Evolutionary conservation across 2,329 filamentous ascomycete species (phyloP), one percentile per base, ranked within the genome.

Genomic region (Byssoonygena ceratinophila): DNA sequence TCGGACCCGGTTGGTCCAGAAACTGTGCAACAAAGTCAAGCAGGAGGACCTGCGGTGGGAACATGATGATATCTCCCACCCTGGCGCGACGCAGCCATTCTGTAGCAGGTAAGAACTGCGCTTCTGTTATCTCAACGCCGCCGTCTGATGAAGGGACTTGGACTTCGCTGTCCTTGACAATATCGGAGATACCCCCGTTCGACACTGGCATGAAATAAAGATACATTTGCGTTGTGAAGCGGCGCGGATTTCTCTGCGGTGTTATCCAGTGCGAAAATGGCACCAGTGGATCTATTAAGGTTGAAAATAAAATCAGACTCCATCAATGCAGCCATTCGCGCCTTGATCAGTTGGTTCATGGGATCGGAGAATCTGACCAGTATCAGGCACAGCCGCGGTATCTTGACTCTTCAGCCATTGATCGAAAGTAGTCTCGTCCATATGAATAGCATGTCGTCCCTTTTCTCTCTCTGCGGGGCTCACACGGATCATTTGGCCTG

Each of bases 201-300:
- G 69, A 66, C 9, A 83, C 69, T 0, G 89, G 89, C 2, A 96
- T 76, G 68, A 94, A 83, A 69, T 95, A 95, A 9, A 97, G 68
- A 69, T 97, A 98, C 91, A 97, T 97, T 65, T 96, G 90, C 0
- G 91, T 96, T 0, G 86, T 87, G 71, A 94, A 98, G 43, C 92
- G 79, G 60, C 83, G 87, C 0, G 82, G 78, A 56, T 79, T 81
- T 0, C 74, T 68, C 9, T 59, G 62, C 0, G 91, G 91, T 1
- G 92, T 97, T 52, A 97, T 77, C 92, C 92, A 97, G 51, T 87
- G 80, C 0, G 90, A 95, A 64, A 94, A 96, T 0, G 90, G 88
- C 6, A 87, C 72, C 2, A 96, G 71, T 34, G 76, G 74, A 1
- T 53, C 40, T 47, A 34, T 11, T 44, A 36, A 20, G 27, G 22